Percentiles rank a stretch among this genome's conserved stretches.
These are phyloP conservation scores for Beta corolliflora DNA, from an alignment of 179 eudicot genomes.

Conservation along the genomic window DNA sequence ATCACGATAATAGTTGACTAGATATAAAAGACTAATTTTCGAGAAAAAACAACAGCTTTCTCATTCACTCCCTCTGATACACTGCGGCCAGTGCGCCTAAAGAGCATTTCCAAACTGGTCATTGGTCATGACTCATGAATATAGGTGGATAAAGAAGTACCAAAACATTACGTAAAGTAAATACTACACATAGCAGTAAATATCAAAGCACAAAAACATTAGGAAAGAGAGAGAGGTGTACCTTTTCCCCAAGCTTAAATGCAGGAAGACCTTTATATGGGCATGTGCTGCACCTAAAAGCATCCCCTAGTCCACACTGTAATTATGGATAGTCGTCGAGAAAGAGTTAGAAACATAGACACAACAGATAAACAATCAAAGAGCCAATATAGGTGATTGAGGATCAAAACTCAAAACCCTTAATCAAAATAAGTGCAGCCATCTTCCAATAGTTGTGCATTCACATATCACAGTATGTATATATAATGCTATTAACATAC, in stretches of 20 bases:
- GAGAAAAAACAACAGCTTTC: neutral
- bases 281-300: slow-evolving; percentile 89
- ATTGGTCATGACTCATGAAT: neutral
- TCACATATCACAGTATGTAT: neutral
- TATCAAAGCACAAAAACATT: neutral
- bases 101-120: neutral
- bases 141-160: neutral
- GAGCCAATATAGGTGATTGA: neutral
- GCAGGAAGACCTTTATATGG: slow-evolving; percentile 95
- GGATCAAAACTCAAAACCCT: neutral
- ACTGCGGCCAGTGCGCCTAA: neutral
- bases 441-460: neutral
- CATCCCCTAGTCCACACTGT: slow-evolving; percentile 99
- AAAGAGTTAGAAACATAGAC: neutral
- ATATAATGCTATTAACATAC: slow-evolving; percentile 43
- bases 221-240: slow-evolving; percentile 21
- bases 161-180: neutral
- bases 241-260: slow-evolving; percentile 95
- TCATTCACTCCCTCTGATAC: neutral
- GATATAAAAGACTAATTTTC: neutral
- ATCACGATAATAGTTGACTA: neutral
- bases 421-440: neutral
- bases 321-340: slow-evolving; percentile 3
- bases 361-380: neutral
- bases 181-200: neutral